Percentiles rank a stretch among this genome's conserved stretches.
phyloP scores from a whole-genome alignment of 1,139 yeast species.

The Saccharomycopsis crataegensis region DNA sequence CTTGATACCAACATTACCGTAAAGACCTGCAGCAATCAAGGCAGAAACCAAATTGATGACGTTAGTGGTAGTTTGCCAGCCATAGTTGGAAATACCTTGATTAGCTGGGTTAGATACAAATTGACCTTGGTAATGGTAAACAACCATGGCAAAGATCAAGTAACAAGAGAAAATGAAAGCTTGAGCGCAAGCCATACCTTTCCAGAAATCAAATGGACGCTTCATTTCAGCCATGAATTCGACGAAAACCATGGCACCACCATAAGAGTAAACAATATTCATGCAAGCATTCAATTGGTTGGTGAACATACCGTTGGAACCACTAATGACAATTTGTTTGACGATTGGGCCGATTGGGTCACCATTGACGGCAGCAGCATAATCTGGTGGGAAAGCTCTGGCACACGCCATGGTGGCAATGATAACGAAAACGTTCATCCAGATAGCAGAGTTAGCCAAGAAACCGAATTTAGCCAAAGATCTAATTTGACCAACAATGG shows the following conservation, averaged over 20 bases:
- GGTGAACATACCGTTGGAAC: slow-evolving; percentile 25
- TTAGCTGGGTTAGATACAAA: slow-evolving; percentile 36
- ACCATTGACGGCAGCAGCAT: slow-evolving; percentile 27
- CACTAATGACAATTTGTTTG: slow-evolving; percentile 25
- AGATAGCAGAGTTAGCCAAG: slow-evolving; percentile 38
- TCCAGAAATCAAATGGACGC: slow-evolving; percentile 39
- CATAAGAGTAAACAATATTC: slow-evolving; percentile 41
- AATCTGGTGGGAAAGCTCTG: slow-evolving; percentile 30
- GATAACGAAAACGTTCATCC: slow-evolving; percentile 37
- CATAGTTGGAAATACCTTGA: slow-evolving; percentile 33
- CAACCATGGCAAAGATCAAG: slow-evolving; percentile 35
- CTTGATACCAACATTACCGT: slow-evolving; percentile 39
- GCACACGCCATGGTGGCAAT: slow-evolving; percentile 37
- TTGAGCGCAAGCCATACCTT: slow-evolving; percentile 39
- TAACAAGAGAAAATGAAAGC: slow-evolving; percentile 33
- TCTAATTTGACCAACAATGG: slow-evolving; percentile 36
- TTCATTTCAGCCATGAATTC: slow-evolving; percentile 41
- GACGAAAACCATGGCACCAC: slow-evolving; percentile 40
- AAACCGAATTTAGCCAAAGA: slow-evolving; percentile 34
- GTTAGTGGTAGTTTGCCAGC: slow-evolving; percentile 37
- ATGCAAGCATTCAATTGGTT: slow-evolving; percentile 33
- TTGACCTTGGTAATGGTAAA: slow-evolving; percentile 38
- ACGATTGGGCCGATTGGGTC: slow-evolving; percentile 25
- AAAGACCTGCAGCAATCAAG: slow-evolving; percentile 37
- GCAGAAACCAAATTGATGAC: slow-evolving; percentile 33